These are phyloP conservation scores for Penicillium sp. DNA, from an alignment of 2,329 filamentous ascomycete species.

Conservation along the genomic window DNA sequence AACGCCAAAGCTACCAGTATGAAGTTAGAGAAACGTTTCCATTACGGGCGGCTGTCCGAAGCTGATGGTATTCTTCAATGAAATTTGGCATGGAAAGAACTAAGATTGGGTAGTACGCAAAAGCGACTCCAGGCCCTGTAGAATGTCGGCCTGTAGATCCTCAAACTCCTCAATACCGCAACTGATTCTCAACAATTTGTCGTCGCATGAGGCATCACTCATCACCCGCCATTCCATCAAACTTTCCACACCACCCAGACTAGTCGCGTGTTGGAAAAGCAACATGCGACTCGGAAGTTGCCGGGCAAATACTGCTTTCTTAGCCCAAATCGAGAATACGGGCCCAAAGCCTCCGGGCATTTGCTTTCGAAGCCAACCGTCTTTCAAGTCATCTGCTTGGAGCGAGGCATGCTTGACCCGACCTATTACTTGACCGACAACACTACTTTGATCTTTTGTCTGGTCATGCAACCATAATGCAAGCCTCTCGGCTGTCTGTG, in stretches of 20 bases:
- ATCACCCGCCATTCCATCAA: slow-evolving; percentile 95
- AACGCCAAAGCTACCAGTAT: too few relatives aligned
- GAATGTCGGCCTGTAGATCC: slow-evolving; percentile 17
- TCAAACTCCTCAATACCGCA: slow-evolving; percentile 70
- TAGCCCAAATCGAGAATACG: slow-evolving; percentile 76
- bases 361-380: slow-evolving; percentile 73
- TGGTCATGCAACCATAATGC: slow-evolving; percentile 70
- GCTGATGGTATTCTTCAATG: background rate
- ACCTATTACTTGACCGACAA: slow-evolving; percentile 59
- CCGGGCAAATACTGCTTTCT: slow-evolving; percentile 63
- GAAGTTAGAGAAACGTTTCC: too few relatives aligned
- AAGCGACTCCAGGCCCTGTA: slow-evolving; percentile 14
- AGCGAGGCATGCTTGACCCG: slow-evolving; percentile 78
- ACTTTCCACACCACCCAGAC: slow-evolving; percentile 89
- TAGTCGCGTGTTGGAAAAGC: slow-evolving; percentile 93
- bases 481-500: slow-evolving; percentile 66
- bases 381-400: slow-evolving; percentile 60
- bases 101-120: background rate
- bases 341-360: slow-evolving; percentile 91
- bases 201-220: slow-evolving; percentile 74
- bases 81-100: background rate
- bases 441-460: slow-evolving; percentile 43
- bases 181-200: slow-evolving; percentile 74
- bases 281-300: slow-evolving; percentile 73
- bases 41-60: too few relatives aligned